These are phyloP conservation scores for Rhodomyrtus tomentosa DNA, from an alignment of 345 rosid genomes.

Conservation along the genomic window DNA sequence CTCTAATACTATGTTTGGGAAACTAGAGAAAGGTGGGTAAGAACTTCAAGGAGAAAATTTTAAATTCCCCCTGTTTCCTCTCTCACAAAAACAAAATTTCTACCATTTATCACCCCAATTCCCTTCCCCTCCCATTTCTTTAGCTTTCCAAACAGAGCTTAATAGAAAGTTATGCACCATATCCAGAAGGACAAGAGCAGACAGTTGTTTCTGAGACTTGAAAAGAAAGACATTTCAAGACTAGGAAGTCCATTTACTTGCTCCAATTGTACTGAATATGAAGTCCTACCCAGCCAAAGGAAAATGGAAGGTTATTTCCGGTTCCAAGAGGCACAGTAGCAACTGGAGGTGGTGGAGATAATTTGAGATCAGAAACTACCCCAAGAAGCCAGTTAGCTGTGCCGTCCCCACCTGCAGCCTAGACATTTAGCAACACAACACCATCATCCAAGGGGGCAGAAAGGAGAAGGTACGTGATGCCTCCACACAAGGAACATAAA, in stretches of 20 bases:
- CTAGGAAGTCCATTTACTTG: background rate
- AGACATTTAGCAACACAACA: background rate
- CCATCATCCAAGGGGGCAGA: background rate
- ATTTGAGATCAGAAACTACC: constrained; percentile 61
- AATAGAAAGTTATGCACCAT: background rate
- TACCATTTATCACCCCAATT: background rate
- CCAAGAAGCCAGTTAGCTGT: constrained; percentile 75
- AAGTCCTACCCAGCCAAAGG: constrained; percentile 66
- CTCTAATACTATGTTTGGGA: background rate
- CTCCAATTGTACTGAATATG: background rate
- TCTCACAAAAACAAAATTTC: background rate
- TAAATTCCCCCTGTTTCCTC: background rate
- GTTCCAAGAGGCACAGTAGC: constrained; percentile 72
- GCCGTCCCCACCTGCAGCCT: constrained; percentile 83
- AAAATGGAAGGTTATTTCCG: constrained; percentile 72
- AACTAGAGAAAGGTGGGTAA: background rate
- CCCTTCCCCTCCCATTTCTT: background rate
- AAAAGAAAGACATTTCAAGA: background rate
- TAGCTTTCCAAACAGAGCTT: background rate
- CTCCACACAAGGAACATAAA: background rate
- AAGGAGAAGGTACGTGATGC: background rate
- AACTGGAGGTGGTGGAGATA: constrained; percentile 49
- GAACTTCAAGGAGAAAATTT: background rate
- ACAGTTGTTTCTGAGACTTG: background rate
- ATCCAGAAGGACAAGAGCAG: background rate